Evolutionary conservation across 495 filamentous ascomycete genomes (phyloP).

Genomic region (Aspergillus sparsus): DNA sequence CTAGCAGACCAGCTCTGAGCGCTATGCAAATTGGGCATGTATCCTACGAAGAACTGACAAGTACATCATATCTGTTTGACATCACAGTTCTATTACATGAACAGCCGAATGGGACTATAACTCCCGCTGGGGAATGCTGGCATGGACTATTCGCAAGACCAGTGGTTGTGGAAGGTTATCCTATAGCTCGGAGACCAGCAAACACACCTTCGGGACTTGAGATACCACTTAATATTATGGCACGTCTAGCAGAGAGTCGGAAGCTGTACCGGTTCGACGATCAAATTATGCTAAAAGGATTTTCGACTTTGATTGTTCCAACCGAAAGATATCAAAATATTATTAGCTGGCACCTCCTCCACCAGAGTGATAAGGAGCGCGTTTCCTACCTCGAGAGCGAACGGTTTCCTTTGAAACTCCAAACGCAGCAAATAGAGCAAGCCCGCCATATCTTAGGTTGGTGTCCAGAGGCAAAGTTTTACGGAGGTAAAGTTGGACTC

Average conservation of each 20-base stretch:
- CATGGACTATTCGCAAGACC: conserved; percentile 35
- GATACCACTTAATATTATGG: conserved; percentile 22
- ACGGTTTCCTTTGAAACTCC: conserved; percentile 8
- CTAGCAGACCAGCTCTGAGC: conserved; percentile 9
- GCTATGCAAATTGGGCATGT: background rate
- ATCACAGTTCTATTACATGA: background rate
- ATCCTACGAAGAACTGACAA: background rate
- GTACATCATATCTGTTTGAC: background rate
- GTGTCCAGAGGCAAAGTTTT: conserved; percentile 20
- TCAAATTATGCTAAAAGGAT: conserved; percentile 31
- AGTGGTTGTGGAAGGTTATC: conserved; percentile 37
- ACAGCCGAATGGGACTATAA: background rate
- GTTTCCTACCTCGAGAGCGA: conserved; percentile 19
- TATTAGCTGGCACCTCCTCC: conserved; percentile 32
- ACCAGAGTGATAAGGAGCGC: conserved; percentile 20
- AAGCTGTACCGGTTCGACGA: conserved; percentile 11
- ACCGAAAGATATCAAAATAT: conserved; percentile 20
- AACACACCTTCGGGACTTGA: conserved; percentile 26
- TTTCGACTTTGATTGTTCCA: conserved; percentile 31
- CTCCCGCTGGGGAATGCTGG: conserved; percentile 40
- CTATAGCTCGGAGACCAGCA: conserved; percentile 23
- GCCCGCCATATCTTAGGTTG: conserved; percentile 23
- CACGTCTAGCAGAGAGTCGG: conserved; percentile 9
- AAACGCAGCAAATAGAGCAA: conserved; percentile 12
- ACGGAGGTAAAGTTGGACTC: conserved; percentile 9